These are phyloP conservation scores for Entoloma clypeatum DNA, from an alignment of 1,284 basidiomycete species.

Conservation along the genomic window DNA sequence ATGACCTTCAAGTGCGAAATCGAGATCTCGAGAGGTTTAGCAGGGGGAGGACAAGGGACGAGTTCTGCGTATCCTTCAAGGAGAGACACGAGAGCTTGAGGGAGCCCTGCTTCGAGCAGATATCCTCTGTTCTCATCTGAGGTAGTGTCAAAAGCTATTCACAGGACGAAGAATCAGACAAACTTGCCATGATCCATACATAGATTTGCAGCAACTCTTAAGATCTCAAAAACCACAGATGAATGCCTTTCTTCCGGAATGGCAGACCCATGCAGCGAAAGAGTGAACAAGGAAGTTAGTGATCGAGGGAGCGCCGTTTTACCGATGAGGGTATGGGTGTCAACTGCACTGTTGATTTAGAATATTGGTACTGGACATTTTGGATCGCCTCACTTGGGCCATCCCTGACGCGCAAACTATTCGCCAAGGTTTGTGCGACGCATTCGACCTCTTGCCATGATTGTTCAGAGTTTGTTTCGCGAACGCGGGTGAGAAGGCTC, in stretches of 20 bases:
- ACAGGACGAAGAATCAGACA: not conserved
- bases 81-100: constrained; percentile 59
- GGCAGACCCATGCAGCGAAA: constrained; percentile 46
- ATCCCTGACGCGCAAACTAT: constrained; percentile 54
- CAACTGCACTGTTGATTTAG: constrained; percentile 40
- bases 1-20: constrained; percentile 67
- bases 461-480: constrained; percentile 28
- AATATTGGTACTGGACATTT: constrained; percentile 12
- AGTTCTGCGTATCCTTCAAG: constrained; percentile 66
- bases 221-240: constrained; percentile 56
- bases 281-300: constrained; percentile 54
- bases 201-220: constrained; percentile 74
- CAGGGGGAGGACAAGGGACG: constrained; percentile 39
- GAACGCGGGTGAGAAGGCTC: constrained; percentile 34
- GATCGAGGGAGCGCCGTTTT: constrained; percentile 59
- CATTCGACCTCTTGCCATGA: constrained; percentile 52
- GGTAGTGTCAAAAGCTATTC: constrained; percentile 6
- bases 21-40: constrained; percentile 47
- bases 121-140: constrained; percentile 62
- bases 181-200: constrained; percentile 74
- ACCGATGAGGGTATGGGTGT: constrained; percentile 69
- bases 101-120: constrained; percentile 65
- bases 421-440: constrained; percentile 58
- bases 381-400: constrained; percentile 36
- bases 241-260: constrained; percentile 44